Evolutionary conservation across 2,329 filamentous ascomycete genomes (phyloP), one percentile per base, ranked within the genome.

Genomic region (Alternaria ventricosa): DNA sequence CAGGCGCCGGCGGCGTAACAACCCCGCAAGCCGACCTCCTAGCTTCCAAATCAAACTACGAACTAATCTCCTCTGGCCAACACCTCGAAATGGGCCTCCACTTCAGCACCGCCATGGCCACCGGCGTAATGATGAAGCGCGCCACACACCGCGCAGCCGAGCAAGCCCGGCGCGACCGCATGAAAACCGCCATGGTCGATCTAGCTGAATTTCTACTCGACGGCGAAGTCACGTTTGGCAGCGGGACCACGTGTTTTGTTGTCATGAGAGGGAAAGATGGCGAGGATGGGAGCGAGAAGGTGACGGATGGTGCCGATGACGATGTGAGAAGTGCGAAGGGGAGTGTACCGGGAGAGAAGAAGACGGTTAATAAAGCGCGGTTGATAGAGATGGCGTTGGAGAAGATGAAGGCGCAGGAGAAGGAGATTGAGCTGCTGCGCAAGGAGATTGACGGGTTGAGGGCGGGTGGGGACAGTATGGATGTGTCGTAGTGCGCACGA

Each of bases 41-140:
- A 5, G 74, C 74, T 20, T 71, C 70, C 10, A 76, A 76, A 62
- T 71, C 67, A 55, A 76, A 76, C 61, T 76, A 76, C 53, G 74
- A 76, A 53, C 63, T 75, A 23, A 76, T 76, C 11, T 74, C 72
- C 20, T 70, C 68, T 2, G 74, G 74, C 54, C 70, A 75, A 41
- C 74, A 76, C 46, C 61, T 75, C 8, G 74, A 76, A 61, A 76
- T 76, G 74, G 74, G 74, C 8, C 50, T 76, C 25, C 74, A 76
- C 60, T 76, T 76, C 54, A 75, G 72, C 60, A 74, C 72, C 30
- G 72, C 74, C 60, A 76, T 76, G 74, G 72, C 74, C 15, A 74
- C 74, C 0, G 74, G 74, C 46, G 72, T 76, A 12, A 76, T 76
- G 74, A 76, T 76, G 74, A 74, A 74, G 63, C 71, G 74, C 44